Evolutionary conservation across 2,329 filamentous ascomycete species (phyloP), one percentile per base, ranked within the genome.

Genomic region (Pseudogymnoascus pannorum): DNA sequence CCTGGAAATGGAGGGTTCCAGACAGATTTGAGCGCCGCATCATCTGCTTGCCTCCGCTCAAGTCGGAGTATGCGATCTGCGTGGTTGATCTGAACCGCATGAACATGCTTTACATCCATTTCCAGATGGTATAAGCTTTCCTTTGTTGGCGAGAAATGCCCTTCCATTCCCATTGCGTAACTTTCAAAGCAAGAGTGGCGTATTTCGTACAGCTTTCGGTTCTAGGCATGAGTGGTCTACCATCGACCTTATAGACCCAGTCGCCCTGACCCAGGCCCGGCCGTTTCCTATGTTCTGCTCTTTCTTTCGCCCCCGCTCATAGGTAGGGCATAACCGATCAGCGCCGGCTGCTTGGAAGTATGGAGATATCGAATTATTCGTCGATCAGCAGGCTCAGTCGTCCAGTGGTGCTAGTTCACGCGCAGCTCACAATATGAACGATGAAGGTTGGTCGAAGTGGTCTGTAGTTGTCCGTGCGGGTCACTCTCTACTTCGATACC

Each of bases 1-100:
- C 87, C 87, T n/a, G 93, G 92, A 72, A 97, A 97, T 14, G 92
- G 92, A 66, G 88, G 87, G 57, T 84, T 85, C 94, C 94, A 99
- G 61, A 95, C 89, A 64, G 89, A 96, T 75, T 93, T 95, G 63
- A 88, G 75, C 31, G 83, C 81, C 58, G 83, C 82, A 74, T 88
- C 84, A 66, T 87, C 85, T 33, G 85, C 84, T 70, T 87, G 84
- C 54, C 85, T 84, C 69, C 85, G 86, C 72, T 88, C 86, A 59
- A 88, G 73, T 64, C 83, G 77, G 63, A 81, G 74, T 60, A 88
- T 72, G 70, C 86, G 77, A 66, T 88, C 86, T 62, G 81, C 79
- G 74, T 88, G 84, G 68, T 78, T 82, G 65, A 75, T 80, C 72
- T 87, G 85, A 64, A 83, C 77, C 71, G 82, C 78, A 68, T 88